Evolutionary conservation across 306 rosid genomes (phyloP), one percentile per base, ranked within the genome.

Genomic region (Prunus fruticosa): DNA sequence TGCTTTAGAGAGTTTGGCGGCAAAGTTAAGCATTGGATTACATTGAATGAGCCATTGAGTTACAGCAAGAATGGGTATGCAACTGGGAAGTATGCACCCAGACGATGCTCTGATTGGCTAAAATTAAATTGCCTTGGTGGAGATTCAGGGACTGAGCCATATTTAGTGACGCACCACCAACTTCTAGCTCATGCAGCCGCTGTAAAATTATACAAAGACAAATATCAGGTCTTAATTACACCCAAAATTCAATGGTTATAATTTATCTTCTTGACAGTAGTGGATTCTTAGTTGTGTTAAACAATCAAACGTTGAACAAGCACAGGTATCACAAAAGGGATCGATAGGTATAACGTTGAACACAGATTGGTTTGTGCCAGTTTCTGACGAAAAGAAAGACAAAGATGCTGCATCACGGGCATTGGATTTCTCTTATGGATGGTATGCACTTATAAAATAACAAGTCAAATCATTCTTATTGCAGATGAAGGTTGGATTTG

Each of bases 361-460:
- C 67, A 28, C 67, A 3, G 67, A 63, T 63, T 63, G 67, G 67
- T 63, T 14, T 30, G 67, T 63, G 20, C 46, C 67, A 30, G 67
- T 18, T 6, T 6, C 46, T 30, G 46, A 63, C 0, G 46, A 15
- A 18, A 63, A 34, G 67, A 30, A 30, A 11, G 46, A 63, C 20
- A 28, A 30, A 8, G 23, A 30, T 15, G 67, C 67, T 15, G 46
- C 67, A 28, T 6, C 20, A 30, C 8, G 67, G 30, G 67, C 46
- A 6, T 63, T 63, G 46, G 67, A 63, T 30, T 30, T 63, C 30
- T 28, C 46, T 14, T 63, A 28, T 28, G 67, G 67, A 63, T 63
- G 67, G 67, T 63, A 63, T 8, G 46, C 5, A 11, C 43, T 38
- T 38, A 7, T 38, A 38, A 38, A 38, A 38, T 38, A 38, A 38